Evolutionary conservation across 1,284 basidiomycete species (phyloP), one percentile per base, ranked within the genome.

Genomic region (Puccinia horiana): DNA sequence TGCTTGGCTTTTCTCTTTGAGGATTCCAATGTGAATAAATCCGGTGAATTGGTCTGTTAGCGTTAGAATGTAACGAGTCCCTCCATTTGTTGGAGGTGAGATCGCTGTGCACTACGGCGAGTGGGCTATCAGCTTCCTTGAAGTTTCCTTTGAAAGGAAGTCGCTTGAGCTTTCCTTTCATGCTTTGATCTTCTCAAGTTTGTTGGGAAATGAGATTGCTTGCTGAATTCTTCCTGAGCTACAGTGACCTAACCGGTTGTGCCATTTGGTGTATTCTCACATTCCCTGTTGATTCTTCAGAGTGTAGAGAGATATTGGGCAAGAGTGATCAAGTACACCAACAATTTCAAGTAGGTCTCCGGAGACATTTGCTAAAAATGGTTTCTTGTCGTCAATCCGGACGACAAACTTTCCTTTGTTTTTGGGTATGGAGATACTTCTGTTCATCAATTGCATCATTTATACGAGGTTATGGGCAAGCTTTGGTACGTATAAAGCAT

Each of bases 21-120:
- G 63, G 32, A 67, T 37, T 9, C 2, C 37, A 2, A 29, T 16
- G 29, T 42, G 61, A 63, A 63, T 63, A 37, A 29, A 63, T 12
- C 61, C 61, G 61, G 61, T 63, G 61, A 29, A 63, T 44, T 69
- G 65, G 26, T 69, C 65, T 4, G 42, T 37, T n/a, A 69, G 20
- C 4, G 65, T 69, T 5, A 69, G 11, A 26, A 69, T 42, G 35
- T 69, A 69, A 14, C 65, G 32, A 23, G 65, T 37, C 11, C 65
- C 37, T 3, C 40, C 35, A 29, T 69, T 69, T 9, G 65, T 69
- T 8, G 37, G 1, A n/a, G 63, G 63, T 37, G 2, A 69, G 65
- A n/a, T 69, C 65, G 12, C 2, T 20, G 18, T 69, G 65, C 1
- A 69, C 40, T 2, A 44, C 65, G 1, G 2, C 65, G 1, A 69